Base-by-base conservation (phyloP, 1,139 yeast genomes). In the Zygoascus sp. region DNA sequence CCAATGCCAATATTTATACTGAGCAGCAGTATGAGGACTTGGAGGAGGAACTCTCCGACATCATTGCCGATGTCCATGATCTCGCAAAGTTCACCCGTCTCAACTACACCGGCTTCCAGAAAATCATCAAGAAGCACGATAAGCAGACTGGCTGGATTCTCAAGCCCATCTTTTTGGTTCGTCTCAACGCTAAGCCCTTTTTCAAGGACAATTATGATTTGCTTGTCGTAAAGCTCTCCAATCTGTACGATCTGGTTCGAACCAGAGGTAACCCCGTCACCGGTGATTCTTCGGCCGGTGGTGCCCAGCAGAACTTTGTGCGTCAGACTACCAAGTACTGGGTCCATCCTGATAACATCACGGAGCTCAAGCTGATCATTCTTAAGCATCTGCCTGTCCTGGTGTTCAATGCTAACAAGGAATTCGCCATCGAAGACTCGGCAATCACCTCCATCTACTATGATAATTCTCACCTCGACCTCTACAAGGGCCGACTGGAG, bases 301-400 rank as follows among this genome's bases (percentile, higher is more conserved):
- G 98, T 39, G 77, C 86, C 37, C 97, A 90, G 73, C 98, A 94
- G 67, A 94, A 92, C 72, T 92, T 92, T 61, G 97, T 92, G 43
- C 83, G 98, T 68, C 98, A 92, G 69, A 92, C 98, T 16, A 92
- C 98, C 16, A 92, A 92, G 63, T 92, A 92, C 70, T 92, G 98
- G 98, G 97, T 92, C 25, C 98, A 92, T 64, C 97, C 97, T 8
- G 98, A 92, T 68, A 92, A 92, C 66, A 90, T 92, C 63, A 92
- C 98, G n/a, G 98, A 92, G 69, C 77, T 92, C 67, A 92, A 92
- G 70, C 77, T 92, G 62, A 85, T 89, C 56, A 83, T 92, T 55
- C 76, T 92, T 64, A 90, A 92, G 69, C 98, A 92, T 68, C 75
- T 92, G 60, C 98, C 98, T 1, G 98, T 92, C 28, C 76, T 92